phyloP scores from a whole-genome alignment of 192 early-diverging fungal genomes.

The Coemansia sp. region DNA sequence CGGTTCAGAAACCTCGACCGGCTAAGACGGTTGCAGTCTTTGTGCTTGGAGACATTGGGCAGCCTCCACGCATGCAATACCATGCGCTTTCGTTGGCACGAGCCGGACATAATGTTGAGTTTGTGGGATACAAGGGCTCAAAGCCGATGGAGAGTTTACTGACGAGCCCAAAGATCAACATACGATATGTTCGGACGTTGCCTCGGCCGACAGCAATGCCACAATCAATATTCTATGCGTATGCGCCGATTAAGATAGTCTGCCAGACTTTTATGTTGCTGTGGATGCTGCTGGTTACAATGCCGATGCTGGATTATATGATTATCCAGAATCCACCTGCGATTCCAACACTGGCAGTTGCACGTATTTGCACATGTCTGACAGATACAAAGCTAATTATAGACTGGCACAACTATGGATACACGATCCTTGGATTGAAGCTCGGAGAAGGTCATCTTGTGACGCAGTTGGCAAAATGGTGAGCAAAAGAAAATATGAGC shows the following conservation, averaged over 20 bases:
- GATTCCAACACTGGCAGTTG: constrained; percentile 86
- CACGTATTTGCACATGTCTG: constrained; percentile 64
- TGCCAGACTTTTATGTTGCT: constrained; percentile 64
- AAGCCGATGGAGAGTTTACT: constrained; percentile 36
- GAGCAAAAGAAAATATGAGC: constrained; percentile 1
- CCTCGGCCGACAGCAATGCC: constrained; percentile 60
- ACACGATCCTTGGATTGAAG: constrained; percentile 76
- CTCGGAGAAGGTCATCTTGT: constrained; percentile 61
- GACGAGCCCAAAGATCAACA: constrained; percentile 14
- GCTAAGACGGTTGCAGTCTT: constrained; percentile 39
- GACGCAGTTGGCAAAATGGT: constrained; percentile 29
- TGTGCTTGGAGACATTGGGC: constrained; percentile 82
- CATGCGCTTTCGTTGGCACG: constrained; percentile 79
- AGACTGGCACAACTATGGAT: constrained; percentile 99
- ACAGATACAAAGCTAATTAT: constrained; percentile 76
- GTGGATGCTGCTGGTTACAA: constrained; percentile 58
- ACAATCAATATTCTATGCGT: constrained; percentile 62
- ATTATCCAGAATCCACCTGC: constrained; percentile 95
- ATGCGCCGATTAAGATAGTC: constrained; percentile 68
- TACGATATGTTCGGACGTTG: constrained; percentile 28
- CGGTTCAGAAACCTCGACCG: neutral
- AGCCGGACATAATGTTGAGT: constrained; percentile 69
- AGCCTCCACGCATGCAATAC: constrained; percentile 89
- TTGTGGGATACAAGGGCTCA: constrained; percentile 80
- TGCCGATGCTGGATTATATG: constrained; percentile 65